Base-by-base conservation (phyloP, 2,329 filamentous ascomycete genomes). In the Trichothecium sympodiale region DNA sequence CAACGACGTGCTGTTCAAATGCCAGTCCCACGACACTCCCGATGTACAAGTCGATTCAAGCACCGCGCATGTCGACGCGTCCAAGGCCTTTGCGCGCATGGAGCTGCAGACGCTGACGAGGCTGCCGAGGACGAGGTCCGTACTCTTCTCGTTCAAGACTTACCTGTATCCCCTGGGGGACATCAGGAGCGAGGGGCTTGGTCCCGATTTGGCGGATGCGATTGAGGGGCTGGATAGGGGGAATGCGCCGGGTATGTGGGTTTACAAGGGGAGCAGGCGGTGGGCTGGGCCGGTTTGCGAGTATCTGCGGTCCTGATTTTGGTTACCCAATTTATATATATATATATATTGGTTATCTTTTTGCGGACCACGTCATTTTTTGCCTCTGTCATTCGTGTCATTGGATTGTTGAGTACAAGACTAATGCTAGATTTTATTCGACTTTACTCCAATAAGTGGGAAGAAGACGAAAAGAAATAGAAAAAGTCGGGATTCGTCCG, bases 101-200 rank as follows among this genome's bases (percentile, higher is more conserved):
- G 69, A 76, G 47, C 53, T 71, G 12, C 70, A 75, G 45, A 69
- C 67, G 0, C 43, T 74, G 20, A 67, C 59, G 2, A 58, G 69
- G 2, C 55, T 74, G 7, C 69, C 69, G 1, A 45, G 56, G 38
- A 67, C 63, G 0, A 47, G 49, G 3, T 62, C 64, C 1, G 49
- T 74, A 2, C 46, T 74, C 10, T 74, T 74, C 48, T 68, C 67
- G 8, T 71, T 74, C 56, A 73, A 74, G 52, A 72, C 69, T 0
- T 71, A 71, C 38, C 39, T 71, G 13, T 72, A 71, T 34, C 61
- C 64, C 0, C 39, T 74, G 0, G 40, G 49, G 8, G 57, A 69
- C 3, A 58, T 74, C 45, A 71, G 65, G 43, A 55, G 49, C 1
- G 69, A 74, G 33, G 69, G 65, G 0, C 47, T 62, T 2, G 69